phyloP scores from a whole-genome alignment of 495 filamentous ascomycete genomes.

The Neurospora sp. region DNA sequence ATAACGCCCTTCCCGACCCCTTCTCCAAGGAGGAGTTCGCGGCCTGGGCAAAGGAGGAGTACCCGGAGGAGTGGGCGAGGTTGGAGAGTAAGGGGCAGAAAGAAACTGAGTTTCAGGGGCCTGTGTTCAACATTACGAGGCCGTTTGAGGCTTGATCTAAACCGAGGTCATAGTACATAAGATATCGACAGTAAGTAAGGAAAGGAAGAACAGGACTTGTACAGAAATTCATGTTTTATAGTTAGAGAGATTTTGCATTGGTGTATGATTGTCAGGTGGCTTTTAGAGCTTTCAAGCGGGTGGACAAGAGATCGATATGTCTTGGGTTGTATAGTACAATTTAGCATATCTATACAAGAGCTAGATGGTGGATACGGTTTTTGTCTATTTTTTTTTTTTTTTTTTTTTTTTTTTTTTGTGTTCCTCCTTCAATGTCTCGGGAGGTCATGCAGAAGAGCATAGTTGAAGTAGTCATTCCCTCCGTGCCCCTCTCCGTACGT shows the following conservation, averaged over 20 bases:
- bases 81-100: constrained; percentile 40
- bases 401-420: no score
- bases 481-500: background rate
- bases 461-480: background rate
- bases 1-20: constrained; percentile 54
- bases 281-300: background rate
- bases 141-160: constrained; percentile 31
- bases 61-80: constrained; percentile 58
- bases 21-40: constrained; percentile 57
- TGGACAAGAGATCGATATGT: background rate
- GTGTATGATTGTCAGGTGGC: background rate
- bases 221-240: background rate
- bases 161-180: background rate
- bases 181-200: background rate
- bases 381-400: background rate
- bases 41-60: constrained; percentile 55
- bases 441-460: background rate
- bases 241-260: background rate
- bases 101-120: constrained; percentile 24
- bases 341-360: background rate
- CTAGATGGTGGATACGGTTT: background rate
- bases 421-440: background rate
- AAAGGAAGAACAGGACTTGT: background rate
- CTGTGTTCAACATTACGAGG: constrained; percentile 33
- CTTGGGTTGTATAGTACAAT: background rate